These are phyloP conservation scores for Xylariaceae sp. DNA, from an alignment of 2,329 filamentous ascomycete genomes.

Conservation along the genomic window DNA sequence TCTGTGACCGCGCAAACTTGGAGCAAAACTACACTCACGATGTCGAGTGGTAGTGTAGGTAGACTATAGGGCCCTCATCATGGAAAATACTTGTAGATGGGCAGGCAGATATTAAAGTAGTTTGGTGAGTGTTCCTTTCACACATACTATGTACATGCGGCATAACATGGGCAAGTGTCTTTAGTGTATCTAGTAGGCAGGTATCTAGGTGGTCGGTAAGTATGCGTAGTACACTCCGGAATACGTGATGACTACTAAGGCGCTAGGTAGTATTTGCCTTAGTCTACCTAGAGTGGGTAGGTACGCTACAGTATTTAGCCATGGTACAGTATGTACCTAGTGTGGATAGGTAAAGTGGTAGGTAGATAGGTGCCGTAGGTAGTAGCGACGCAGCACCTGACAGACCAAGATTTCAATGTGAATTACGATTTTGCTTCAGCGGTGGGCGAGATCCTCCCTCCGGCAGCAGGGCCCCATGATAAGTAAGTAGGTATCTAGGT, in stretches of 20 bases:
- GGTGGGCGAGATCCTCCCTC: slow-evolving; percentile 12
- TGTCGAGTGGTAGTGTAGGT: too few species aligned
- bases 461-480: slow-evolving; percentile 2
- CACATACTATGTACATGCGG: too few species aligned
- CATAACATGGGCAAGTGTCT: too few species aligned
- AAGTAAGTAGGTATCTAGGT: neutral
- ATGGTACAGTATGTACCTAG: neutral
- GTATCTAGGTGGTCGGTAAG: too few species aligned
- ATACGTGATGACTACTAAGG: too few species aligned
- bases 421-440: slow-evolving; percentile 8
- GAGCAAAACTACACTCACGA: neutral
- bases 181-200: too few species aligned
- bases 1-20: slow-evolving; percentile 24
- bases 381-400: slow-evolving; percentile 23
- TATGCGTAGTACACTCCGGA: too few species aligned
- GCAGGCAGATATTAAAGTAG: too few species aligned
- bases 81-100: too few species aligned
- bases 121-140: too few species aligned
- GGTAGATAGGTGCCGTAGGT: neutral
- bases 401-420: slow-evolving; percentile 13
- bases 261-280: too few species aligned
- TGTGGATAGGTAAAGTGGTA: slow-evolving; percentile 3
- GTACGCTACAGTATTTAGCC: neutral
- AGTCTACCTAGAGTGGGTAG: neutral
- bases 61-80: too few species aligned